Percentiles rank a stretch among this genome's conserved stretches.
Evolutionary conservation across 805 yeast genomes (phyloP).

Genomic region (Saccharomycopsis fibuligera): DNA sequence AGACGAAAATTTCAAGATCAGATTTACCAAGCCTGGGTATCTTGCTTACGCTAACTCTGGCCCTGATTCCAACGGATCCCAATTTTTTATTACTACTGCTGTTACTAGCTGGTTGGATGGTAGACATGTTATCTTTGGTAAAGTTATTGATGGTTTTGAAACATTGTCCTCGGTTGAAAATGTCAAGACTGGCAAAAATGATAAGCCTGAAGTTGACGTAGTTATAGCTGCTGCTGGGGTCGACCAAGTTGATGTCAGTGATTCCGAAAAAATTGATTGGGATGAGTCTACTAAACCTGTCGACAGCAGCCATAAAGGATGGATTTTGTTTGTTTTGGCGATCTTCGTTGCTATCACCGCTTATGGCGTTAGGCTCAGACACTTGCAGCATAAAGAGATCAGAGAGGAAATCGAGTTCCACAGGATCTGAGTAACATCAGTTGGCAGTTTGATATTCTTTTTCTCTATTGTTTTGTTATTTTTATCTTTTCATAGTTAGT

Average conservation of each 20-base stretch:
- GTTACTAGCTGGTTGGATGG: conserved; percentile 49
- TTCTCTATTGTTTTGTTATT: neutral
- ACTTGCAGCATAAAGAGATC: conserved; percentile 15
- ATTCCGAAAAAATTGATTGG: conserved; percentile 11
- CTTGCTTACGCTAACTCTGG: conserved; percentile 72
- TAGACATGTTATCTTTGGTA: conserved; percentile 72
- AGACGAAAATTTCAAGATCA: conserved; percentile 71
- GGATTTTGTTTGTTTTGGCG: conserved; percentile 17
- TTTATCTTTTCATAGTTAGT: neutral
- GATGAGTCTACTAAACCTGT: neutral
- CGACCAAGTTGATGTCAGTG: conserved; percentile 9
- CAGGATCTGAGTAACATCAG: conserved; percentile 8
- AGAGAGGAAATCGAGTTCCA: conserved; percentile 19
- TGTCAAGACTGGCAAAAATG: conserved; percentile 37
- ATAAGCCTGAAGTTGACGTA: conserved; percentile 41
- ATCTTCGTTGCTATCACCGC: conserved; percentile 12
- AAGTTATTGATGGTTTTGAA: conserved; percentile 61
- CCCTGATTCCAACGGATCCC: conserved; percentile 60
- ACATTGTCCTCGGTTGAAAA: conserved; percentile 55
- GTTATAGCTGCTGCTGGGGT: conserved; percentile 28
- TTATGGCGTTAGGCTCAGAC: conserved; percentile 18
- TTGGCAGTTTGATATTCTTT: neutral
- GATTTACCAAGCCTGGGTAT: conserved; percentile 64
- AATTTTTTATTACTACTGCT: conserved; percentile 61
- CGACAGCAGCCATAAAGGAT: conserved; percentile 7